These are phyloP conservation scores for Clonostachys byssicola DNA, from an alignment of 2,329 filamentous ascomycete species.

Conservation along the genomic window DNA sequence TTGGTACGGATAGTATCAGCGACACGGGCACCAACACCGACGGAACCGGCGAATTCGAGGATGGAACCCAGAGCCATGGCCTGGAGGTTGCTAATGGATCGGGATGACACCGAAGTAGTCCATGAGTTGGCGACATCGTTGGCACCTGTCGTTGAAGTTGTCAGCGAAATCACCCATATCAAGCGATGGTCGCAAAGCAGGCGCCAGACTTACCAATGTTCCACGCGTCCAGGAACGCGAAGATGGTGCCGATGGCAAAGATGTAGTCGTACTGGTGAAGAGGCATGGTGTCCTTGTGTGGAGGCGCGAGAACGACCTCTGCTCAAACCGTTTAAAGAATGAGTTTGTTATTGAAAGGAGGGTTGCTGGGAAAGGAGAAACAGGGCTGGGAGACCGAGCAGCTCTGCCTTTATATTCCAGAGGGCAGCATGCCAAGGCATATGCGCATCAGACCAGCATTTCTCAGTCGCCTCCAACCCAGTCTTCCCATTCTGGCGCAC, in stretches of 20 bases:
- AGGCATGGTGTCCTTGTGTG: conserved; percentile 1
- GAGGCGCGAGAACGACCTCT: too few species aligned
- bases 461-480: too few species aligned
- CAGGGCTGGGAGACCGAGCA: too few species aligned
- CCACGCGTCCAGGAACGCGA: conserved; percentile 55
- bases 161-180: neutral
- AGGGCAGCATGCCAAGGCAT: too few species aligned
- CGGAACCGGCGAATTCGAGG: conserved; percentile 38
- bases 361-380: too few species aligned
- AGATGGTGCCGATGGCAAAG: conserved; percentile 50
- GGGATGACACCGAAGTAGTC: conserved; percentile 39
- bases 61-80: conserved; percentile 36
- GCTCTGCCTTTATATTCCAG: too few species aligned
- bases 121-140: conserved; percentile 46
- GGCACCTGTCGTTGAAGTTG: conserved; percentile 23
- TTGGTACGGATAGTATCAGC: conserved; percentile 41
- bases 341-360: too few species aligned
- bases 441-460: too few species aligned
- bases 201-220: conserved; percentile 42
- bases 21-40: conserved; percentile 27
- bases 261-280: conserved; percentile 50
- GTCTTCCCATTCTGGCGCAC: too few species aligned
- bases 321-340: too few species aligned
- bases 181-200: neutral
- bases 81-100: conserved; percentile 40